A percentile compares a stretch with the other conserved stretches of the same genome.
Evolutionary conservation across 257 asterid genomes (phyloP).

Genomic region (Verbascum thapsus): DNA sequence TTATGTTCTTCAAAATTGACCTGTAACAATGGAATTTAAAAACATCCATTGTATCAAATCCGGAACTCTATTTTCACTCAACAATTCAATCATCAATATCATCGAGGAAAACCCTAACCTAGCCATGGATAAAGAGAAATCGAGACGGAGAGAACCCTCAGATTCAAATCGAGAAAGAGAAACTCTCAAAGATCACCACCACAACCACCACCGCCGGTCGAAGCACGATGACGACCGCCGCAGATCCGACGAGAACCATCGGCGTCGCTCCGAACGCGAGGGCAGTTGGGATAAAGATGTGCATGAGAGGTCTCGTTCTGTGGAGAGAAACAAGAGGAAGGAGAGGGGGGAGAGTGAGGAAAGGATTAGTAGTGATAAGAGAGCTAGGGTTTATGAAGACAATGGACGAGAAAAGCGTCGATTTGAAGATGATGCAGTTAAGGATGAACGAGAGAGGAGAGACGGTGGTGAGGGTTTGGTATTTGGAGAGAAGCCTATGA

Average conservation of each 20-base stretch:
- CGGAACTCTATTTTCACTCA: too few species aligned
- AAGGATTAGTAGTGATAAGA: constrained; percentile 61
- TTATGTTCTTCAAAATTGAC: too few species aligned
- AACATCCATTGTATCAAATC: too few species aligned
- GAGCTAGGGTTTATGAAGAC: constrained; percentile 60
- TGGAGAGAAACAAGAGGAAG: constrained; percentile 65
- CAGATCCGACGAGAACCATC: constrained; percentile 47
- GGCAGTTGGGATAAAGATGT: constrained; percentile 56
- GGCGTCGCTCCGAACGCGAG: constrained; percentile 48
- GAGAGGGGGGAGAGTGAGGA: constrained; percentile 72
- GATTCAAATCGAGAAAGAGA: constrained; percentile 53
- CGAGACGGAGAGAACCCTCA: constrained; percentile 56
- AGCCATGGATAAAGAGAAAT: constrained; percentile 56
- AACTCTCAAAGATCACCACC: constrained; percentile 37
- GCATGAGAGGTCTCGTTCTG: constrained; percentile 62
- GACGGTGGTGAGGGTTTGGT: constrained; percentile 38
- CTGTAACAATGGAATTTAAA: too few species aligned
- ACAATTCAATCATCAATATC: too few species aligned
- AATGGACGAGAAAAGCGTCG: constrained; percentile 60
- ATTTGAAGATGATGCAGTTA: constrained; percentile 55
- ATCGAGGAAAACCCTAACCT: constrained; percentile 36
- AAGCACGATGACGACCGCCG: constrained; percentile 49
- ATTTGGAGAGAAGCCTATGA: constrained; percentile 34
- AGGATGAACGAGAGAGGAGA: constrained; percentile 34
- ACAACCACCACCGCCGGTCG: constrained; percentile 38